Base-by-base conservation (phyloP, 208 protist species). In the Leishmania martiniquensis region DNA sequence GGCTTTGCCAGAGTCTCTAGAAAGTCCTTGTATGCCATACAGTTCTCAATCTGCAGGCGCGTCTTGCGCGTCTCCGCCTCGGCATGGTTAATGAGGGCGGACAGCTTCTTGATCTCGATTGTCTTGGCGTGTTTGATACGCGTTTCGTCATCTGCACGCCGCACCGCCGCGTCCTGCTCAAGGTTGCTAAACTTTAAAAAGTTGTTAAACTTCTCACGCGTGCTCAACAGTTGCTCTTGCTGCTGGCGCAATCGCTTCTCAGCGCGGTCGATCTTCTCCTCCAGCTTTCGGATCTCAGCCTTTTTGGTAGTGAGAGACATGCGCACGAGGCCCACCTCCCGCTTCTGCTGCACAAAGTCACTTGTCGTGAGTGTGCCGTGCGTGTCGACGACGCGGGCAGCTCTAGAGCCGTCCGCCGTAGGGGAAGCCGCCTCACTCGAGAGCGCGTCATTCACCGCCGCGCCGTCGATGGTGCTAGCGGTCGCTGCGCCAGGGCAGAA, bases 131-230 rank as follows among this genome's bases (percentile, higher is more conserved):
- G 85, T 77, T 98, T 98, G 9, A 86, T 89, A 75, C 96, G 97
- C 42, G 94, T 96, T 84, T 99, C 95, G 4, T 85, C 75, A 72
- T 99, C 97, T 1, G 97, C 97, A 42, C 94, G 92, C 45, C 96
- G 95, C 49, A 99, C 98, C 37, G 98, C 97, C 6, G 98, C 92
- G 68, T 99, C 97, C 62, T 98, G 97, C 73, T 99, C 94, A 17
- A 97, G 83, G 83, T 98, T 98, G 85, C 97, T 99, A 73, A 97
- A 84, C 72, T 99, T 98, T n/a, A 98, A 82, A 81, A 98, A 99
- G 72, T 92, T 95, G 80, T 98, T 96, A 82, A 99, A 99, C 76
- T 97, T 96, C 66, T 96, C 91, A 29, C 91, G 87, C 39, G 97
- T 98, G 72, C 92, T 98, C 49, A 93, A 90, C 51, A 99, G 93